Conservation (phyloP, 345 rosid species). For the Cardamine chenopodiifolia region DNA sequence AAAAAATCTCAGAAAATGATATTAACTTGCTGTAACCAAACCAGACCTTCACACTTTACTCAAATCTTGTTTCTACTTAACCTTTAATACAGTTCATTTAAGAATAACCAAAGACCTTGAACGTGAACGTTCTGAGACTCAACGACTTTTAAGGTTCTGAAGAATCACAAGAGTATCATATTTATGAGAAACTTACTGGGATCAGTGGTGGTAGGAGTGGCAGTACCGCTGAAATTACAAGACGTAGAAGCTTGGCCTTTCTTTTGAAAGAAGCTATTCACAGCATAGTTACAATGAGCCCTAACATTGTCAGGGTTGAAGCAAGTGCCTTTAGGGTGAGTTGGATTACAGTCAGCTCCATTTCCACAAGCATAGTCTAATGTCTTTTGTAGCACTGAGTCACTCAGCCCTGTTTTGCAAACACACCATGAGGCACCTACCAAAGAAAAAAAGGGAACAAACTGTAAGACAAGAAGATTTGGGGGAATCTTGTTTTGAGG, state of each 20-base stretch:
- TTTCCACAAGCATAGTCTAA: conserved; percentile 96
- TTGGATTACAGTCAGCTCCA: conserved; percentile 88
- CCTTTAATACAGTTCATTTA: not conserved
- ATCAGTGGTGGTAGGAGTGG: conserved; percentile 52
- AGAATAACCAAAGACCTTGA: conserved; percentile 8
- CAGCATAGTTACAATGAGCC: conserved; percentile 85
- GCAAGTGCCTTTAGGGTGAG: conserved; percentile 60
- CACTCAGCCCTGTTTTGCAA: conserved; percentile 68
- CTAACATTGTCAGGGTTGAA: conserved; percentile 71
- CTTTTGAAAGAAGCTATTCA: conserved; percentile 86
- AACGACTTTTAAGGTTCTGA: not conserved
- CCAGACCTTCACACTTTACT: not conserved
- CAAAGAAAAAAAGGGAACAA: not conserved
- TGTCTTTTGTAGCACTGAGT: conserved; percentile 67
- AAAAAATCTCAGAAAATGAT: not conserved
- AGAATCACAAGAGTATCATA: not conserved
- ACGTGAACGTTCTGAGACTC: not conserved
- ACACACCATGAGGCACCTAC: conserved; percentile 83
- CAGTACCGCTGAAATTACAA: conserved; percentile 84
- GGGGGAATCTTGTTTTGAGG: not conserved
- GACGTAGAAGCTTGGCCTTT: conserved; percentile 73
- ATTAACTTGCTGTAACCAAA: not conserved
- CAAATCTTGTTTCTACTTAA: not conserved
- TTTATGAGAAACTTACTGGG: conserved; percentile 52
- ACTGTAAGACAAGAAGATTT: conserved; percentile 1